Evolutionary conservation across 495 filamentous ascomycete genomes (phyloP).

Genomic region (Penicillium mononematosum): DNA sequence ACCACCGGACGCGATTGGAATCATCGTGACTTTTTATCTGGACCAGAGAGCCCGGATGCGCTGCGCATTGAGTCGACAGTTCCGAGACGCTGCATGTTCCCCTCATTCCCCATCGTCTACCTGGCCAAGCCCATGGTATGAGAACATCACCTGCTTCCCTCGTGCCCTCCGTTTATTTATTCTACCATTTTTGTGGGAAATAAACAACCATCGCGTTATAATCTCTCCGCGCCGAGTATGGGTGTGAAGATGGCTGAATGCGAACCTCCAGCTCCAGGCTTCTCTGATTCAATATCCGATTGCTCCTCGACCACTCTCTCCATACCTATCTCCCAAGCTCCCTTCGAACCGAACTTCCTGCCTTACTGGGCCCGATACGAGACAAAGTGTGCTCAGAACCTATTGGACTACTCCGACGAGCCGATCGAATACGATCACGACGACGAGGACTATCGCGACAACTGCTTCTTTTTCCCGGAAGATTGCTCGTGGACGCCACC

Average conservation of each 20-base stretch:
- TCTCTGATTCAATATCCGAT: conserved; percentile 18
- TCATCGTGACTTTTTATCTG: conserved; percentile 26
- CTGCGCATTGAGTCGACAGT: conserved; percentile 14
- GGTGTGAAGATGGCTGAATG: conserved; percentile 35
- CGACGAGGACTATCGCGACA: conserved; percentile 48
- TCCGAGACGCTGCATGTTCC: conserved; percentile 5
- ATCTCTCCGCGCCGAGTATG: conserved; percentile 14
- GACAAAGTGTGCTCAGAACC: conserved; percentile 41
- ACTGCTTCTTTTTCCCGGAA: conserved; percentile 50
- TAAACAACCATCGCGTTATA: neutral
- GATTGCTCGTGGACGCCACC: conserved; percentile 48
- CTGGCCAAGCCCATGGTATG: conserved; percentile 15
- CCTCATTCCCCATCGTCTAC: conserved; percentile 7
- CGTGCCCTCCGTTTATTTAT: conserved; percentile 11
- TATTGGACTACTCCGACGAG: conserved; percentile 42
- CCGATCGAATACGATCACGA: conserved; percentile 50
- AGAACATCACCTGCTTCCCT: conserved; percentile 17
- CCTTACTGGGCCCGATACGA: conserved; percentile 46
- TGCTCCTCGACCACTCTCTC: conserved; percentile 11
- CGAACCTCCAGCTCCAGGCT: conserved; percentile 25
- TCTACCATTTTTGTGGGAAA: neutral
- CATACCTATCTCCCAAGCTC: conserved; percentile 8
- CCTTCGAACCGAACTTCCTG: conserved; percentile 27
- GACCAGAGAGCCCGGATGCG: conserved; percentile 8
- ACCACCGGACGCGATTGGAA: conserved; percentile 22